A percentile compares a stretch with the other conserved stretches of the same genome.
Evolutionary conservation across 1,284 basidiomycete species (phyloP).

Genomic region (Naganishia cerealis): DNA sequence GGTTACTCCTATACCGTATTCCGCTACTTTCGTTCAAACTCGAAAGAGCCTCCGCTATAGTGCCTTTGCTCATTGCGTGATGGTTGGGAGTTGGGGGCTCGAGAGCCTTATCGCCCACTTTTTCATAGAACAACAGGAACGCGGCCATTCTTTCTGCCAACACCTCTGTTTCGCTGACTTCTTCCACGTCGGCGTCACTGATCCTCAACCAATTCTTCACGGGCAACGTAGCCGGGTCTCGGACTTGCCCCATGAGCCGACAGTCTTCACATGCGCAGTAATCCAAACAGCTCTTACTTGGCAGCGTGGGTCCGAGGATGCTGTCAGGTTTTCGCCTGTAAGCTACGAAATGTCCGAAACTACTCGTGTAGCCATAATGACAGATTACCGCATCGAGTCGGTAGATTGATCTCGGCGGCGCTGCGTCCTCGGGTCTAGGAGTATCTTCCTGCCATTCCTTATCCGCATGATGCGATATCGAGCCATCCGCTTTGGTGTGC

Average conservation of each 20-base stretch:
- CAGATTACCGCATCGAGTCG: slow-evolving; percentile 78
- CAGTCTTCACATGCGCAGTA: slow-evolving; percentile 45
- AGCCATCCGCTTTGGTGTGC: slow-evolving; percentile 55
- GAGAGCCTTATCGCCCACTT: slow-evolving; percentile 51
- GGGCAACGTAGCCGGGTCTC: slow-evolving; percentile 30
- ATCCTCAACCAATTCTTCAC: slow-evolving; percentile 70
- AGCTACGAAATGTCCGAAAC: slow-evolving; percentile 86
- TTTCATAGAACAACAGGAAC: slow-evolving; percentile 90
- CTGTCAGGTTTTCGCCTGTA: slow-evolving; percentile 71
- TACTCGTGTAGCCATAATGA: slow-evolving; percentile 79
- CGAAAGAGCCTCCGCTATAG: slow-evolving; percentile 18
- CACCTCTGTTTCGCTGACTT: slow-evolving; percentile 73
- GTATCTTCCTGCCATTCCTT: slow-evolving; percentile 12
- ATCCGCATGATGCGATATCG: slow-evolving; percentile 33
- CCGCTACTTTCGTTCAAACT: slow-evolving; percentile 4
- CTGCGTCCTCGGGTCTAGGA: slow-evolving; percentile 2
- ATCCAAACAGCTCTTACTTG: slow-evolving; percentile 45
- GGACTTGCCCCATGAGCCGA: slow-evolving; percentile 43
- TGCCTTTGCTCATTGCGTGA: slow-evolving; percentile 6
- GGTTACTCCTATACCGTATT: slow-evolving; percentile 11
- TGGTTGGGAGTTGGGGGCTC: neutral
- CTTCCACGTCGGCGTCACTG: slow-evolving; percentile 77
- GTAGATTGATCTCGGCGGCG: slow-evolving; percentile 65
- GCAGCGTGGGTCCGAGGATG: slow-evolving; percentile 36
- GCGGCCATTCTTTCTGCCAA: slow-evolving; percentile 60